These are phyloP conservation scores for Cladosporium halotolerans DNA, from an alignment of 2,329 filamentous ascomycete genomes.

Conservation along the genomic window DNA sequence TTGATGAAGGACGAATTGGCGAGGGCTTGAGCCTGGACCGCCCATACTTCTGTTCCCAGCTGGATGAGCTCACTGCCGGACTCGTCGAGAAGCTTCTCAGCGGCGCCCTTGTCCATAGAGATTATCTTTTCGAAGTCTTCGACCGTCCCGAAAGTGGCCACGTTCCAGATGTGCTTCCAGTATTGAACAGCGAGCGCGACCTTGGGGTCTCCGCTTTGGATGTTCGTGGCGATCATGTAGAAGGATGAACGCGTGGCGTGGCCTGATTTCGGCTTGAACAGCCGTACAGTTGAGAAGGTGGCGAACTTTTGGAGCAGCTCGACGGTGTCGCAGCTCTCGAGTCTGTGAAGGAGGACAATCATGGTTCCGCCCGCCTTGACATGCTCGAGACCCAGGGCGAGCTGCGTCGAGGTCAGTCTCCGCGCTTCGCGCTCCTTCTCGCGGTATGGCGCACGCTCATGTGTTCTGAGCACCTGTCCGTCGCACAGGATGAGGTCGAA, in stretches of 20 bases:
- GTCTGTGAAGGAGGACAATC: conserved; percentile 41
- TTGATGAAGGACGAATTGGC: neutral
- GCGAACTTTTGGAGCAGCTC: neutral
- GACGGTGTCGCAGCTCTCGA: neutral
- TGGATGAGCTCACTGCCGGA: neutral
- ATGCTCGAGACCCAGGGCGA: conserved; percentile 43
- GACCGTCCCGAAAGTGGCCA: neutral
- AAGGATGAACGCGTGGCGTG: conserved; percentile 21
- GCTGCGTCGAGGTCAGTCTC: conserved; percentile 30
- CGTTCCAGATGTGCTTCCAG: neutral
- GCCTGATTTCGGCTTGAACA: conserved; percentile 18
- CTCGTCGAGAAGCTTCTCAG: neutral
- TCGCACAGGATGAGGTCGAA: conserved; percentile 46
- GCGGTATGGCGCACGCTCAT: conserved; percentile 19
- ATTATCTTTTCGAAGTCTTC: neutral
- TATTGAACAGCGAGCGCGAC: neutral
- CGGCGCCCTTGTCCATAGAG: neutral
- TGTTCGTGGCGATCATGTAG: conserved; percentile 19
- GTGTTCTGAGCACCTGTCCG: conserved; percentile 37
- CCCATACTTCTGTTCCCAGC: neutral
- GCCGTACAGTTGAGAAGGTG: conserved; percentile 9
- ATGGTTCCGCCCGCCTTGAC: conserved; percentile 45
- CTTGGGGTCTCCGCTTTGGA: conserved; percentile 1
- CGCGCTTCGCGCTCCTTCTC: conserved; percentile 24
- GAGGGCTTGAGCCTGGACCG: neutral